These are phyloP conservation scores for Obba rivulosa DNA, from an alignment of 768 basidiomycete species.

Conservation along the genomic window DNA sequence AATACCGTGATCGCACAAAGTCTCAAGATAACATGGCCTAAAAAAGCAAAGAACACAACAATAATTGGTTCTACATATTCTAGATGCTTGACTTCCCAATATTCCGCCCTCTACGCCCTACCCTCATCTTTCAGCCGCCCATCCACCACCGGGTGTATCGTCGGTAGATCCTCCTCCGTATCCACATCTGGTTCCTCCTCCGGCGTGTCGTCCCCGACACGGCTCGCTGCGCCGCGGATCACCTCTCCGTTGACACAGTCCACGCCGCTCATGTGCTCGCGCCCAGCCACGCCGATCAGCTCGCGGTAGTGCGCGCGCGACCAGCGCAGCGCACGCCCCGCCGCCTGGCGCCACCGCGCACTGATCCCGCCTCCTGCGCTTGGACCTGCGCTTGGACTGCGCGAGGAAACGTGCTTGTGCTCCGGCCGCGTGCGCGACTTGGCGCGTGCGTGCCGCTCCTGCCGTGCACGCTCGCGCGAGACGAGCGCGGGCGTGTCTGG, in stretches of 20 bases:
- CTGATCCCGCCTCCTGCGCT: conserved; percentile 22
- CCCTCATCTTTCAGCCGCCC: conserved; percentile 31
- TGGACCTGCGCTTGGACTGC: background rate
- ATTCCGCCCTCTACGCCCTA: conserved; percentile 14
- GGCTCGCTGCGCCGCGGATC: conserved; percentile 9
- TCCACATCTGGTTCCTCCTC: conserved; percentile 5
- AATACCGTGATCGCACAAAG: too few relatives aligned
- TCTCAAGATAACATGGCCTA: too few relatives aligned
- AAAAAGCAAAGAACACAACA: too few relatives aligned
- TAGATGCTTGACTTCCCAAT: background rate
- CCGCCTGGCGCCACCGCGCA: conserved; percentile 45
- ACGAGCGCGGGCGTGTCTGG: conserved; percentile 40
- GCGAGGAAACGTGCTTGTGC: background rate
- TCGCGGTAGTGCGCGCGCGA: conserved; percentile 51
- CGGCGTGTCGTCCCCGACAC: conserved; percentile 6
- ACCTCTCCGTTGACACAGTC: conserved; percentile 64
- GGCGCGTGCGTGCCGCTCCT: conserved; percentile 22
- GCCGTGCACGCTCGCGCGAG: conserved; percentile 40
- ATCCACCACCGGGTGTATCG: conserved; percentile 29
- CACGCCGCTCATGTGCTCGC: conserved; percentile 74
- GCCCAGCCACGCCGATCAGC: conserved; percentile 51
- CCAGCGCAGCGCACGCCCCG: conserved; percentile 36
- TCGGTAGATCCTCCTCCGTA: conserved; percentile 22
- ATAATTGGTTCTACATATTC: too few relatives aligned
- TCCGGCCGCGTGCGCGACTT: conserved; percentile 3